Evolutionary conservation across 306 rosid species (phyloP).

Genomic region (Vachellia pachyceras): DNA sequence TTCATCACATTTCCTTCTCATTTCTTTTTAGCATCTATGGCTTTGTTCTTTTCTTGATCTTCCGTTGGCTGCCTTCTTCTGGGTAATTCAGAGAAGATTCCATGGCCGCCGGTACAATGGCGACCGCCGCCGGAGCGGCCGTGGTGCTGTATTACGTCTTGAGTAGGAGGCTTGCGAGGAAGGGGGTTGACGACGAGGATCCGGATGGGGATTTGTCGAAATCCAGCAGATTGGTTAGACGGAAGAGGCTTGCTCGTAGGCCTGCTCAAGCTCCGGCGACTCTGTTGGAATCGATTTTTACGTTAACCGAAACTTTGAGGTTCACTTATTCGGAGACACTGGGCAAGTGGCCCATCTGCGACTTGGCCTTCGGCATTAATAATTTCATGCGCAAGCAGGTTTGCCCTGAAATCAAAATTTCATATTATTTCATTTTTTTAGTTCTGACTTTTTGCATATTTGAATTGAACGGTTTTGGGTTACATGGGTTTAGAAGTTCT

Average conservation of each 20-base stretch:
- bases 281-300: conserved; percentile 75
- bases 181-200: conserved; percentile 53
- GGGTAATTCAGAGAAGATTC: conserved; percentile 8
- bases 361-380: conserved; percentile 96
- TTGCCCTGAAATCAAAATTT: not conserved
- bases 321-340: conserved; percentile 88
- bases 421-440: not conserved
- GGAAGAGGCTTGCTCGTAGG: conserved; percentile 71
- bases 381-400: conserved; percentile 95
- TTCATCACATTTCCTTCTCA: conserved; percentile 3
- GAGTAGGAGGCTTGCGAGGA: conserved; percentile 55
- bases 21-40: not conserved
- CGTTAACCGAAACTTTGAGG: conserved; percentile 85
- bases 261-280: conserved; percentile 97
- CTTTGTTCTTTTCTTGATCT: conserved; percentile 10
- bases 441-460: not conserved
- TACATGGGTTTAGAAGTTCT: not conserved
- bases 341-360: conserved; percentile 98
- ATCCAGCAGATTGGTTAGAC: conserved; percentile 65
- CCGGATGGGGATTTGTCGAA: conserved; percentile 56
- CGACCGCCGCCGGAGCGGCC: conserved; percentile 92
- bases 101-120: conserved; percentile 97
- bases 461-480: not conserved
- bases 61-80: not conserved
- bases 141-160: conserved; percentile 68